phyloP scores from a whole-genome alignment of 1,139 yeast genomes.

The Saccharomyces hybrid region DNA sequence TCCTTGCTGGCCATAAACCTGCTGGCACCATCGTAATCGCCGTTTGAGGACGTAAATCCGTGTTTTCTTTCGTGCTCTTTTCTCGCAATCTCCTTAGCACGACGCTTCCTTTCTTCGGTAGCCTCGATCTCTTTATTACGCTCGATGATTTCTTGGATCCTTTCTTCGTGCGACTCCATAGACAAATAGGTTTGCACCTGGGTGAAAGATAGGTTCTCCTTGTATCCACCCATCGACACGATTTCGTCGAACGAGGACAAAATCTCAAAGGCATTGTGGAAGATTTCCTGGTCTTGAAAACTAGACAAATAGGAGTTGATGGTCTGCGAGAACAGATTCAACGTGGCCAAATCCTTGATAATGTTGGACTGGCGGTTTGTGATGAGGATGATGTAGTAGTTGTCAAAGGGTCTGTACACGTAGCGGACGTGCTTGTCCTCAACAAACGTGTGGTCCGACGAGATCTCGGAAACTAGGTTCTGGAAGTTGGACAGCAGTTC shows the following conservation, averaged over 20 bases:
- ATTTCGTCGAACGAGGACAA: conserved; percentile 92
- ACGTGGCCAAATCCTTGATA: conserved; percentile 87
- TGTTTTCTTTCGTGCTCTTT: conserved; percentile 66
- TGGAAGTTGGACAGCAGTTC: conserved; percentile 85
- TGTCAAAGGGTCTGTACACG: conserved; percentile 94
- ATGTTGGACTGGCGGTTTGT: conserved; percentile 91
- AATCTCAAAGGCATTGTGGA: conserved; percentile 80
- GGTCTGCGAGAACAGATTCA: conserved; percentile 77
- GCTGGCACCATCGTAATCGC: conserved; percentile 13
- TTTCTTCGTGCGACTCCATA: conserved; percentile 98
- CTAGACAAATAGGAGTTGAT: conserved; percentile 66
- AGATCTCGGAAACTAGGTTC: conserved; percentile 58
- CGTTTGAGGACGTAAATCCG: conserved; percentile 20
- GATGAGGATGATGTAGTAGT: conserved; percentile 81
- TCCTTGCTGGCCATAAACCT: conserved; percentile 25
- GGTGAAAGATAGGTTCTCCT: conserved; percentile 73
- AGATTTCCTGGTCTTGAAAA: conserved; percentile 77
- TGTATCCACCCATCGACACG: conserved; percentile 80
- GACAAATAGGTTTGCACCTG: conserved; percentile 91
- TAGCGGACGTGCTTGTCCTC: conserved; percentile 91
- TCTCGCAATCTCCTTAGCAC: conserved; percentile 91
- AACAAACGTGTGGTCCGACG: conserved; percentile 86
- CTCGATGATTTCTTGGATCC: conserved; percentile 95
- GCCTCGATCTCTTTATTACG: conserved; percentile 96
- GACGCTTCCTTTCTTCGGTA: conserved; percentile 90